Base-by-base conservation (phyloP, 106 monocot genomes). In the Cymbidium sinense region DNA sequence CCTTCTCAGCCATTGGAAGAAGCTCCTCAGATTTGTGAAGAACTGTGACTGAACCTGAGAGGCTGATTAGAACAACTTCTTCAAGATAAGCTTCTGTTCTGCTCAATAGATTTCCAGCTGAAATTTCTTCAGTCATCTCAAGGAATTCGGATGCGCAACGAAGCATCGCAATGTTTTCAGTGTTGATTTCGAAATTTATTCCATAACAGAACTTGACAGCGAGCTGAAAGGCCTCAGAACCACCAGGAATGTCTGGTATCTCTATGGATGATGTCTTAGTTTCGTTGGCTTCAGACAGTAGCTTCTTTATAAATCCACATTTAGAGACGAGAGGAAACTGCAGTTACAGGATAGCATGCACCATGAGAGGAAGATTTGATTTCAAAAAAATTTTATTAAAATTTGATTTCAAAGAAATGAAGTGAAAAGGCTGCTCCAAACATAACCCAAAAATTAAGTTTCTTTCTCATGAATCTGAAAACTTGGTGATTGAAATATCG, bases 41-140 rank as follows among this genome's bases (percentile, higher is more conserved):
- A 47, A 93, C 91, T 18, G 86, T 79, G 76, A 88, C 77, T 0
- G 93, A 84, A 61, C 76, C 61, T 15, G 88, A 77, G 72, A 93
- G 80, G 77, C 77, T 86, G 34, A 35, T 64, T 41, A 96, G 69
- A 3, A 82, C 91, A 18, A 86, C 88, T 76, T 93, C 85, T 43
- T 87, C 77, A 44, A 91, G 58, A 35, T 87, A 93, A 27, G 77
- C 77, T 78, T 96, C 96, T 12, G 86, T 70, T 65, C 64, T 80
- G 34, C 41, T 81, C 18, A 87, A 18, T 0, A 96, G 91, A 80
- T 96, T 96, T 76, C 79, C 88, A 43, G 30, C 73, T 15, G 83
- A 58, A 69, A 81, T 82, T n/a, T 87, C 93, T 28, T 96, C 93
- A 19, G 89, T 89, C 96, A 96, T 96, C 65, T 91, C 93, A 11